These are phyloP conservation scores for Sugiyamaella boreocaroliniensis DNA, from an alignment of 805 yeast genomes.

Conservation along the genomic window DNA sequence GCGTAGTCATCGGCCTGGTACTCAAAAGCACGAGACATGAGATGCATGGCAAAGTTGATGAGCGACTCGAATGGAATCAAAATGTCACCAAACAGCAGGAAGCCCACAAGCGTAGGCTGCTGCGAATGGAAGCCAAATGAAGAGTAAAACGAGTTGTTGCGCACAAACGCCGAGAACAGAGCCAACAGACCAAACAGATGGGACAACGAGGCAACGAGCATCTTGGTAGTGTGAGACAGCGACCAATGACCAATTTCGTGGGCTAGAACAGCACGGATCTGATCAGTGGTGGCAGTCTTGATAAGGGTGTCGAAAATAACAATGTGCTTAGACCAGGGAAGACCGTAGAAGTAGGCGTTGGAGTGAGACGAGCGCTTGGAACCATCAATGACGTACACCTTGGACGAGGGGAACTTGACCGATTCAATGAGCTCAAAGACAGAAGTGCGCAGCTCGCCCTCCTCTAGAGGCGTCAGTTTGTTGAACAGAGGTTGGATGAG, in stretches of 20 bases:
- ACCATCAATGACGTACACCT: constrained; percentile 90
- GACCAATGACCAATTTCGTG: constrained; percentile 99
- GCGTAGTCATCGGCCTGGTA: constrained; percentile 92
- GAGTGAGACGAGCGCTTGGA: constrained; percentile 94
- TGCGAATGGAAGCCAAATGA: constrained; percentile 68
- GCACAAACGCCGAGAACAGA: constrained; percentile 70
- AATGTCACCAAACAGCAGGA: constrained; percentile 69
- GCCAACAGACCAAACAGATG: constrained; percentile 62
- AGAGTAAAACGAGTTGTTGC: constrained; percentile 67
- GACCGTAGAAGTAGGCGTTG: constrained; percentile 91
- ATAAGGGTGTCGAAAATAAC: constrained; percentile 90
- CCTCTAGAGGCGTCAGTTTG: constrained; percentile 81
- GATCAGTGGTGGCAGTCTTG: constrained; percentile 64
- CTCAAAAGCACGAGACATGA: constrained; percentile 78
- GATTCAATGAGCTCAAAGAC: constrained; percentile 72
- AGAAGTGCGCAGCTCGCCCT: constrained; percentile 76
- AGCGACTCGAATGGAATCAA: constrained; percentile 70
- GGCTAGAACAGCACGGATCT: constrained; percentile 92
- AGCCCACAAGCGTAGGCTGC: constrained; percentile 75
- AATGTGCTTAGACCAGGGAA: constrained; percentile 96
- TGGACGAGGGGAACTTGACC: constrained; percentile 78
- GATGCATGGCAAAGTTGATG: constrained; percentile 58
- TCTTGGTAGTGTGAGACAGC: constrained; percentile 75
- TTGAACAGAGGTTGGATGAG: constrained; percentile 90
- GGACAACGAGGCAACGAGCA: constrained; percentile 57